These are phyloP conservation scores for Cochliopodium minus DNA, from an alignment of 208 protist species.

Conservation along the genomic window DNA sequence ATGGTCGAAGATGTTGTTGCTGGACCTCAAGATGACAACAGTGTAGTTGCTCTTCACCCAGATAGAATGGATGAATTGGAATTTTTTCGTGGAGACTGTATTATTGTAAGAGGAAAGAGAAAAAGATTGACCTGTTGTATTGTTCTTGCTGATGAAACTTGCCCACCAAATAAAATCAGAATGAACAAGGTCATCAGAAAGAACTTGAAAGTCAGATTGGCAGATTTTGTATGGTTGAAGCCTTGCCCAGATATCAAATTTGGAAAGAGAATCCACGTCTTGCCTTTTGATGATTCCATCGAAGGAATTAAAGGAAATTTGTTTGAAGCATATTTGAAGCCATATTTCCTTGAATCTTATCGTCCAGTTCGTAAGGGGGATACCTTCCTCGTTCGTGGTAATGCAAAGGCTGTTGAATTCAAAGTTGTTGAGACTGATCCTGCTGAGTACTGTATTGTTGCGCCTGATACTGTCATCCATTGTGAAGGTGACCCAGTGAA, in stretches of 20 bases:
- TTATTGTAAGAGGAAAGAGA: constrained; percentile 95
- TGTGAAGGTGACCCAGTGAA: constrained; percentile 97
- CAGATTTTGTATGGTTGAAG: constrained; percentile 87
- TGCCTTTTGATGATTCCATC: constrained; percentile 97
- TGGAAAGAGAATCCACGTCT: constrained; percentile 90
- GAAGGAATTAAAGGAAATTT: constrained; percentile 96
- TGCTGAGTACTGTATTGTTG: constrained; percentile 87
- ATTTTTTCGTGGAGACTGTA: constrained; percentile 92
- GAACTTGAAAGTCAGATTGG: constrained; percentile 93
- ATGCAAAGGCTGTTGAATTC: constrained; percentile 98
- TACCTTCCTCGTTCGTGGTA: constrained; percentile 82
- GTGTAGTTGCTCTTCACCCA: constrained; percentile 72
- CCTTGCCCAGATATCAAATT: constrained; percentile 89
- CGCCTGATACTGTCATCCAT: constrained; percentile 95
- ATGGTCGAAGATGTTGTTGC: no score
- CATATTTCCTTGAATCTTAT: constrained; percentile 98
- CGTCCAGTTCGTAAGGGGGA: constrained; percentile 96
- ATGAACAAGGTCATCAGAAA: constrained; percentile 96
- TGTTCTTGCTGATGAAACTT: constrained; percentile 74
- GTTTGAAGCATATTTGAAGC: constrained; percentile 97
- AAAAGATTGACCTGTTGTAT: constrained; percentile 86
- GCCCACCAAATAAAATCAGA: constrained; percentile 77
- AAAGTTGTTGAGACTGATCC: constrained; percentile 99
- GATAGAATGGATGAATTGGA: constrained; percentile 86
- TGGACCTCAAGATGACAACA: constrained; percentile 90